These are phyloP conservation scores for Saturnispora hagleri DNA, from an alignment of 805 yeast genomes.

Conservation along the genomic window DNA sequence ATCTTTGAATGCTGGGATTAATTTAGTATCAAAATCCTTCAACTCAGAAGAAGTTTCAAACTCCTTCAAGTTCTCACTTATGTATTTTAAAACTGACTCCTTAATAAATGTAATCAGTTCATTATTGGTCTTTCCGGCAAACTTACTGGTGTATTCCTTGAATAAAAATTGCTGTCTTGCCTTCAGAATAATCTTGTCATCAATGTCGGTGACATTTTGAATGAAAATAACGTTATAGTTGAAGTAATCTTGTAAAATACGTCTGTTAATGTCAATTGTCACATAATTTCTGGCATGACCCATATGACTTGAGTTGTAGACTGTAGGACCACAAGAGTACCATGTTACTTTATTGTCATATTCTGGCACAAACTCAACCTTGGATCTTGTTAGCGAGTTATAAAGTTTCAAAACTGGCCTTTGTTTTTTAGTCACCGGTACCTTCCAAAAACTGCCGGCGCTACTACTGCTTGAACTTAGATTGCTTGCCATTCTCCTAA, in stretches of 20 bases:
- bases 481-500: constrained; percentile 5
- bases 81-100: constrained; percentile 39
- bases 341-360: constrained; percentile 63
- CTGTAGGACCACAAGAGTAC: constrained; percentile 99
- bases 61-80: constrained; percentile 46
- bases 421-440: constrained; percentile 18
- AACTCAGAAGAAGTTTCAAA: constrained; percentile 30
- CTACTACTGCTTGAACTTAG: background rate
- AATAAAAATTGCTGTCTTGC: constrained; percentile 86
- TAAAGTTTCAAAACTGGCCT: constrained; percentile 50
- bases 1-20: constrained; percentile 13
- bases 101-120: constrained; percentile 33
- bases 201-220: constrained; percentile 98
- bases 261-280: constrained; percentile 84
- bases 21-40: constrained; percentile 27
- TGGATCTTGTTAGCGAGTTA: constrained; percentile 77
- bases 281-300: constrained; percentile 98
- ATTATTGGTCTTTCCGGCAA: constrained; percentile 23
- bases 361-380: constrained; percentile 69
- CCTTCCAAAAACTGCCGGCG: constrained; percentile 18
- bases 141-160: constrained; percentile 40
- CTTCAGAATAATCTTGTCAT: constrained; percentile 90
- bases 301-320: constrained; percentile 93
- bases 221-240: constrained; percentile 83
- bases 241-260: constrained; percentile 83